These are phyloP conservation scores for Entamoeba histolytica DNA, from an alignment of 208 protist species.

Conservation along the genomic window DNA sequence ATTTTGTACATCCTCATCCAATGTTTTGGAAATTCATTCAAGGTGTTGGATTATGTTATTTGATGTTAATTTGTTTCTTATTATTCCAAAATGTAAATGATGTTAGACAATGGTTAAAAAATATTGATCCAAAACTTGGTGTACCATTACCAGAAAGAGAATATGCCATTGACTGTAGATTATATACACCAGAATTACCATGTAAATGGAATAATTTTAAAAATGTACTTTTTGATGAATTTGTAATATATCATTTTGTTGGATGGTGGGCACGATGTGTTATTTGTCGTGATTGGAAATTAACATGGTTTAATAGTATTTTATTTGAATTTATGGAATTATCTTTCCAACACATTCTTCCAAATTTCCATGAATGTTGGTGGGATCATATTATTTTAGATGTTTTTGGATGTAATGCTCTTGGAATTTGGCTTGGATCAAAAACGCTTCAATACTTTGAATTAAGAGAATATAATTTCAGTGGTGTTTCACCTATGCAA, in stretches of 20 bases:
- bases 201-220: constrained; percentile 11
- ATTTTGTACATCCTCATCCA: constrained; percentile 73
- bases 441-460: constrained; percentile 27
- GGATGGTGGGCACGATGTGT: constrained; percentile 72
- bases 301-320: constrained; percentile 55
- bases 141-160: constrained; percentile 47
- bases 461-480: constrained; percentile 26
- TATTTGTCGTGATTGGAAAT: constrained; percentile 61
- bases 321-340: constrained; percentile 75
- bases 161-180: constrained; percentile 69
- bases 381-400: constrained; percentile 79
- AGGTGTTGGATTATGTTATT: constrained; percentile 62
- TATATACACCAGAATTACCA: constrained; percentile 36
- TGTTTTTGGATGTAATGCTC: constrained; percentile 68
- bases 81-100: constrained; percentile 16
- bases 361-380: constrained; percentile 89
- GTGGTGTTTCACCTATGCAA: not conserved
- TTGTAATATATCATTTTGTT: constrained; percentile 66
- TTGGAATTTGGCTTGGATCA: constrained; percentile 64
- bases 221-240: constrained; percentile 60
- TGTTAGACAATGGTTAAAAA: constrained; percentile 32
- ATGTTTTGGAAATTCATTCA: constrained; percentile 66
- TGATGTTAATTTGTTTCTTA: constrained; percentile 53
- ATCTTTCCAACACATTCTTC: constrained; percentile 66
- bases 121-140: constrained; percentile 52